These are phyloP conservation scores for Mentha longifolia DNA, from an alignment of 257 asterid genomes.

Conservation along the genomic window DNA sequence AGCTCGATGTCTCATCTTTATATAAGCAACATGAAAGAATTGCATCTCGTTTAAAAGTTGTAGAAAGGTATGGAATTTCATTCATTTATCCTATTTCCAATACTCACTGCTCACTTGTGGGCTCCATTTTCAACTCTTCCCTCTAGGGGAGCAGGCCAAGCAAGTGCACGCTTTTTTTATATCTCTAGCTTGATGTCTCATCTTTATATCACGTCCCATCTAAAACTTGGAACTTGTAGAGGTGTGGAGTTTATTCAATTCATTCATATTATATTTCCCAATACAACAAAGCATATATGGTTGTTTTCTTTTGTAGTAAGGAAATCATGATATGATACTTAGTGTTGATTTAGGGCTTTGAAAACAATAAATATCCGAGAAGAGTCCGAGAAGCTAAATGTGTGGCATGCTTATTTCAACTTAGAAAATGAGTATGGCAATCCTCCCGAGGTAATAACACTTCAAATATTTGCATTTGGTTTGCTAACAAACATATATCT, in stretches of 20 bases:
- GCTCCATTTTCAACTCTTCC: too few species aligned
- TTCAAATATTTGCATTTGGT: not conserved
- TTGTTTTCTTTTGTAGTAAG: not conserved
- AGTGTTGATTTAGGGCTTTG: constrained; percentile 76
- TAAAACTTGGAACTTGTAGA: too few species aligned
- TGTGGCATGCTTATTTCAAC: constrained; percentile 93
- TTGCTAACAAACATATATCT: not conserved
- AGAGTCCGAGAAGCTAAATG: constrained; percentile 89
- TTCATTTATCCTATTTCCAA: too few species aligned
- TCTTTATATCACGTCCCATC: too few species aligned
- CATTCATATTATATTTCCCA: not conserved
- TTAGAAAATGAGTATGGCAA: constrained; percentile 87
- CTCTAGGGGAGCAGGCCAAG: too few species aligned
- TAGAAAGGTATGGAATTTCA: too few species aligned
- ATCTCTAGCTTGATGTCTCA: too few species aligned
- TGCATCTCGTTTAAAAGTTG: too few species aligned
- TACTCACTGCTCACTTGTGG: too few species aligned
- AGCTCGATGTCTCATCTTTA: not conserved
- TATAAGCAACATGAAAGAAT: not conserved
- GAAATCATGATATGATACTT: constrained; percentile 4
- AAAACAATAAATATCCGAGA: constrained; percentile 80
- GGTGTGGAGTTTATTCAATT: too few species aligned
- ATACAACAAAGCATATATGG: not conserved
- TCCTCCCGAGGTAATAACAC: constrained; percentile 78
- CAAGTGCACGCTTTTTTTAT: too few species aligned